Base-by-base conservation (phyloP, 2,329 filamentous ascomycete species). In the Penicillium sp. region DNA sequence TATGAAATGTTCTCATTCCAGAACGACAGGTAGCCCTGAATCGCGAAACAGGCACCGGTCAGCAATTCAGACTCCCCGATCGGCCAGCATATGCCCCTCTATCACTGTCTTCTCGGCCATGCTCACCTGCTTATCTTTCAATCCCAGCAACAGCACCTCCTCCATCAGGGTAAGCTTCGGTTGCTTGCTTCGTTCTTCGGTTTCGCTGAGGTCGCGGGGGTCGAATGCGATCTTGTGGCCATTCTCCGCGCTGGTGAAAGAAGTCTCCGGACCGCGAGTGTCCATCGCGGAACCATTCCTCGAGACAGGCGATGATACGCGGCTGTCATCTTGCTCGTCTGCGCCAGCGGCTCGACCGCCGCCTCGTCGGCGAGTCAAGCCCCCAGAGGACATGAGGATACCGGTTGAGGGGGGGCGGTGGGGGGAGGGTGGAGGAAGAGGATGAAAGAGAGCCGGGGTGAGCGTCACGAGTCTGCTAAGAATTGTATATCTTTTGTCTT, bases 1-100 rank as follows among this genome's bases (percentile, higher is more conserved):
- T 99, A 99, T 63, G 93, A 97, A 75, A 99, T 99, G 82, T 99
- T 99, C 81, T 99, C 95, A 81, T 99, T 99, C 95, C 95, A 99
- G 81, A 99, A 99, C 33, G 94, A 98, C 66, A 99, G 88, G 77
- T 99, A 98, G 68, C 95, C 95, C 93, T 97, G 17, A 2, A 76
- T 57, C 38, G 33, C 56, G 37, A 63, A 45, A 58, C 42, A 61
- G 35, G 33, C 19, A n/a, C n/a, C n/a, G n/a, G 66, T 76, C 66
- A 75, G 72, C 66, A 53, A 61, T 60, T 58, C 59, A 54, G 5
- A 42, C 61, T 62, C 58, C 54, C 30, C 33, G 6, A 38, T 47
- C 50, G 50, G 56, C 69, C 62, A 49, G 28, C n/a, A 47, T 4
- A 5, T 30, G n/a, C 38, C 17, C 35, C 38, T 44, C 37, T 30